Evolutionary conservation across 371 early-diverging fungal genomes (phyloP), one percentile per base, ranked within the genome.

Genomic region (Mortierella sp.): DNA sequence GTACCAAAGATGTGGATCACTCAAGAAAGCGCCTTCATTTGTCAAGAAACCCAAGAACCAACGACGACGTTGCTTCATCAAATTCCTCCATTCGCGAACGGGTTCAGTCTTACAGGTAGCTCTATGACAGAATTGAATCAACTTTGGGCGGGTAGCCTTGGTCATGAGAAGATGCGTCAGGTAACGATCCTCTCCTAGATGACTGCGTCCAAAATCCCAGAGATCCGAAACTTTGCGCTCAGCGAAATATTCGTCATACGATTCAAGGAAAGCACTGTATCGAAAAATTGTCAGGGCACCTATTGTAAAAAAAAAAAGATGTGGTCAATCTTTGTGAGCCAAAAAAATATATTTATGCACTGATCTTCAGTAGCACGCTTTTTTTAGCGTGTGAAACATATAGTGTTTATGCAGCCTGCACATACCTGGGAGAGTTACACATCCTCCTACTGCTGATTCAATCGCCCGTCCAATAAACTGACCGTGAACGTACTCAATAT

Each of bases 81-180:
- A 86, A 26, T 98, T 92, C 28, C 88, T 83, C 90, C 97, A 98
- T 64, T 90, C 89, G 68, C 96, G 96, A 13, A 99, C 99, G n/a
- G 96, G 99, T 53, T 92, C 91, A 9, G 99, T 99, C 80, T 90
- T 90, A 78, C 98, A 98, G 72, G 93, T 91, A 9, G 99, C 99
- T 42, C 94, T 91, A 10, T 96, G 89, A 9, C 95, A 93, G 85
- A 99, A 99, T 69, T 95, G 94, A 34, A 78, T 58, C 83, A 95
- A 93, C 83, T 96, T 96, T 85, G 93, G 91, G 82, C 93, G 92
- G 47, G 97, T 96, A 84, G 98, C 99, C 75, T 97, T 92, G 82
- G 98, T 98, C 72, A 99, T 90, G 85, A 99, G 93, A 22, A 99
- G 86, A 0, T 99, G 99, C 4, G 99, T 99, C 78, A 97, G 83